Base-by-base conservation (phyloP, 768 basidiomycete genomes). In the Arthromyces matolae region DNA sequence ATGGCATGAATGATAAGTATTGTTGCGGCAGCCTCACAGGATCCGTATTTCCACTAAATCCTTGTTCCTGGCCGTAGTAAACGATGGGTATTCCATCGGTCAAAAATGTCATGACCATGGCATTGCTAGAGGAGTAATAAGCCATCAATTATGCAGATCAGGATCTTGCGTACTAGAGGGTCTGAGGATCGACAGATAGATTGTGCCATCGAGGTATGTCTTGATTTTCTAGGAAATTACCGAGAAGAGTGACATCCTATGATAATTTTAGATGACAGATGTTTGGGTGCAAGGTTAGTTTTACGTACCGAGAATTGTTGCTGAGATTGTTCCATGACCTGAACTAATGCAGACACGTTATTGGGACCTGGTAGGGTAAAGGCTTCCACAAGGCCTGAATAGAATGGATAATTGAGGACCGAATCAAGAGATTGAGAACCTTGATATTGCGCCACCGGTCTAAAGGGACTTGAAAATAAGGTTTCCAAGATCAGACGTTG, bases 1-100 rank as follows among this genome's bases (percentile, higher is more conserved):
- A 46, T 5, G 28, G 27, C 10, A 38, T n/a, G 25, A 45, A 13
- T 40, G 42, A 42, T 38, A 29, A 42, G 22, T 19, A 22, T 44
- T 51, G 20, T 23, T 24, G 29, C 24, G 9, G 47, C 19, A 31
- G 24, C 57, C 76, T 55, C 62, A 86, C 83, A 28, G 88, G 88
- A 57, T 90, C 87, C 7, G 62, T 65, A 57, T 65, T 68, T 27
- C 88, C 89, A 46, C 65, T 69, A 62, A 86, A 83, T 32, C 73
- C 68, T 60, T 89, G 88, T 57, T 90, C 89, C 64, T 87, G 86
- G 1, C 89, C 88, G 51, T 88, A 87, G 62, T 90, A 91, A 9
- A 88, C 77, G 50, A 90, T 81, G 0, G 89, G 88, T 54, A 89
- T 87, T n/a, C 88, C 87, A 49, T 89, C 88, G 40, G 78, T 77